These are phyloP conservation scores for Aspergillus kassunensis DNA, from an alignment of 495 filamentous ascomycete genomes.

Conservation along the genomic window DNA sequence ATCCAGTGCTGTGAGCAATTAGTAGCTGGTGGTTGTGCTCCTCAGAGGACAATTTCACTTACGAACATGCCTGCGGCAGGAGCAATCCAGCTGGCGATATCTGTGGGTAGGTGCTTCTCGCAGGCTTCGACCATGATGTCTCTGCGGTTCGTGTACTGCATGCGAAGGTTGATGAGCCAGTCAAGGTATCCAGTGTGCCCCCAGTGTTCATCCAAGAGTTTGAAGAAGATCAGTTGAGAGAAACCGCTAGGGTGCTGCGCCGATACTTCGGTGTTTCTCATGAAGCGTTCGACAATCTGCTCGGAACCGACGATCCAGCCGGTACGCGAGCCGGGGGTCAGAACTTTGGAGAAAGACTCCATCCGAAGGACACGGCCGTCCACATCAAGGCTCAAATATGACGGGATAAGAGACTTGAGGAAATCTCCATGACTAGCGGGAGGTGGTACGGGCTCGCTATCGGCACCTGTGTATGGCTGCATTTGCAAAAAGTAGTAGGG, in stretches of 20 bases:
- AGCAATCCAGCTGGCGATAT: constrained; percentile 76
- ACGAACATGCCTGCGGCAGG: constrained; percentile 97
- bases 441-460: constrained; percentile 46
- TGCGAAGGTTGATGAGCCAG: constrained; percentile 83
- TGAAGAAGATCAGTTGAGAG: constrained; percentile 77
- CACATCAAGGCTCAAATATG: constrained; percentile 57
- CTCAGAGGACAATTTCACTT: constrained; percentile 32
- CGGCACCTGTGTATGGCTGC: constrained; percentile 66
- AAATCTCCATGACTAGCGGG: constrained; percentile 56
- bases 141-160: constrained; percentile 75
- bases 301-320: constrained; percentile 71
- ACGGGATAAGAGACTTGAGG: constrained; percentile 56
- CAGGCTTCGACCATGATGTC: constrained; percentile 78
- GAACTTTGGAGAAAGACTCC: constrained; percentile 67
- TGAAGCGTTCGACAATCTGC: constrained; percentile 76
- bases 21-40: constrained; percentile 1
- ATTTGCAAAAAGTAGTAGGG: constrained; percentile 98
- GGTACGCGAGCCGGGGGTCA: constrained; percentile 56
- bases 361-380: constrained; percentile 67
- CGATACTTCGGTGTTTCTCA: constrained; percentile 70
- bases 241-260: constrained; percentile 82
- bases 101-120: constrained; percentile 69
- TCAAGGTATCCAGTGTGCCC: constrained; percentile 86
- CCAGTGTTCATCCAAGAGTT: constrained; percentile 90
- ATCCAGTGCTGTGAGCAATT: constrained; percentile 66